Base-by-base conservation (phyloP, 257 asterid species). In the Jacaranda copaia region DNA sequence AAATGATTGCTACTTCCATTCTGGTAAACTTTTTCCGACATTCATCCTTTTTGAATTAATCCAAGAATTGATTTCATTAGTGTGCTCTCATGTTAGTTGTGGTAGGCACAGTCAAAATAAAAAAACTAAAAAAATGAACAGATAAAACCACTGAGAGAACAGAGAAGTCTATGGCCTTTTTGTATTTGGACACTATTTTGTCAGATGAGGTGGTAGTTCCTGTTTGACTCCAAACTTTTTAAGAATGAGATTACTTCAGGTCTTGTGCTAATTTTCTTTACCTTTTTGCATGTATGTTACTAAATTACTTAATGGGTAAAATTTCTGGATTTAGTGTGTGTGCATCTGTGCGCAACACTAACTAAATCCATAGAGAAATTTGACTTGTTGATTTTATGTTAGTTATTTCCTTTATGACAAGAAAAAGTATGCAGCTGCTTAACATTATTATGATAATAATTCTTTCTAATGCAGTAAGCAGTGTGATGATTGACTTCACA, bases 1-100 rank as follows among this genome's bases (percentile, higher is more conserved):
- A 81, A 95, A 95, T 84, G 99, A 95, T 81, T 95, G 99, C 90
- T 93, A 85, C 84, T 95, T 95, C 73, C 99, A 95, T 80, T 77
- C 98, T 59, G 99, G 99, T 95, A 90, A 75, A 39, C 32, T 51
- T 70, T 72, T 72, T 49, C 56, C 25, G 11, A 60, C 39, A 70
- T 19, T 35, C 10, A 25, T 53, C 39, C 8, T 16, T 7, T 69
- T 70, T 65, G 12, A 64, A 35, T 66, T 80, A 39, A 62, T 76
- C 58, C 43, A 55, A 61, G 72, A 61, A 58, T 68, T 73, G 32
- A 67, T 74, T 68, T 63, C 71, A 71, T 48, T 53, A 18, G 39
- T 25, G 35, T 43, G 65, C 56, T 65, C 63, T 67, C 39, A 48
- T 71, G 38, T 20, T 35, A 68, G 48, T 46, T 77, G 71, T 45